Percentiles rank a stretch among this genome's conserved stretches.
These are phyloP conservation scores for Fomitopsis schrenkii DNA, from an alignment of 1,284 basidiomycete genomes.

Conservation along the genomic window DNA sequence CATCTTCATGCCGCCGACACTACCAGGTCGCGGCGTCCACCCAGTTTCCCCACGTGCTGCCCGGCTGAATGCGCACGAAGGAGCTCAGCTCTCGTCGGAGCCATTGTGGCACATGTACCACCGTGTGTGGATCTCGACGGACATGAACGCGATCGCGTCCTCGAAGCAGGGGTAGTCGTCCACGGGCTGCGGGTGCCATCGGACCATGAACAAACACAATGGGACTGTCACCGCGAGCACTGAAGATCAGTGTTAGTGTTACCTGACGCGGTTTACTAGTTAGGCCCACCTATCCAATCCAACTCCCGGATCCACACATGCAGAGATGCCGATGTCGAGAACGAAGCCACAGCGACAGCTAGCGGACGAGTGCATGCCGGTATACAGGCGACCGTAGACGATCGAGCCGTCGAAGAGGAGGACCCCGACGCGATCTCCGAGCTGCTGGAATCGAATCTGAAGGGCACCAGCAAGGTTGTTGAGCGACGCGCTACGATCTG, in stretches of 20 bases:
- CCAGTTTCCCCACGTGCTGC: slow-evolving; percentile 45
- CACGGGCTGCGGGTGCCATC: slow-evolving; percentile 88
- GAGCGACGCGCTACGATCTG: too few species aligned
- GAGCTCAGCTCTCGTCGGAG: slow-evolving; percentile 25
- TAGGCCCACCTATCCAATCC: slow-evolving; percentile 49
- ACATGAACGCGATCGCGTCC: slow-evolving; percentile 91
- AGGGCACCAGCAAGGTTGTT: too few species aligned
- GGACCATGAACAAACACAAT: slow-evolving; percentile 69
- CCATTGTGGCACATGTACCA: slow-evolving; percentile 50
- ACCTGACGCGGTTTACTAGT: neutral
- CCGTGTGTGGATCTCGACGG: slow-evolving; percentile 72
- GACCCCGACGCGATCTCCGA: too few species aligned
- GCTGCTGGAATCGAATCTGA: too few species aligned
- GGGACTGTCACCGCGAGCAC: slow-evolving; percentile 71
- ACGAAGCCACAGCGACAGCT: slow-evolving; percentile 69
- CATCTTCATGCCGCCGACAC: slow-evolving; percentile 59
- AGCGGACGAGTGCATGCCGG: slow-evolving; percentile 85
- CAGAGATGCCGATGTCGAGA: slow-evolving; percentile 55
- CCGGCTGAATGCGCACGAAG: slow-evolving; percentile 49
- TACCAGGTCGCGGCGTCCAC: slow-evolving; percentile 52
- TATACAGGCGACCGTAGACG: slow-evolving; percentile 88
- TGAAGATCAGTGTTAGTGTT: slow-evolving; percentile 13
- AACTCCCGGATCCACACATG: slow-evolving; percentile 48
- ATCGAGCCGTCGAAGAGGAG: slow-evolving; percentile 70
- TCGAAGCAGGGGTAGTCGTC: slow-evolving; percentile 99